Evolutionary conservation across 257 asterid genomes (phyloP).

Genomic region (Jacaranda mimosifolia): DNA sequence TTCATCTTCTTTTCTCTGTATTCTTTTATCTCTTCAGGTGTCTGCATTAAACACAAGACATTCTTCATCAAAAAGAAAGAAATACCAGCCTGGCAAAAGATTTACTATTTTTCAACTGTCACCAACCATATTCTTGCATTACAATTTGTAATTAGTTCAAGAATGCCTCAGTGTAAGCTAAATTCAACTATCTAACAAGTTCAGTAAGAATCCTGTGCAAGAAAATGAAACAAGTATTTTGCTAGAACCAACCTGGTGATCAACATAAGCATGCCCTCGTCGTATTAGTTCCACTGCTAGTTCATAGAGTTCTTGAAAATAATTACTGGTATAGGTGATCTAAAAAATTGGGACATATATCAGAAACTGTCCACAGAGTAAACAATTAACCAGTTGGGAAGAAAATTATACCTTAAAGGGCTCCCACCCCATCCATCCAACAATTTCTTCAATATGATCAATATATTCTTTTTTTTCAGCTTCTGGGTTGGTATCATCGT

Average conservation of each 20-base stretch:
- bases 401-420: conserved; percentile 4
- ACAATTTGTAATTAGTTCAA: neutral
- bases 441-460: conserved; percentile 14
- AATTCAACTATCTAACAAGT: neutral
- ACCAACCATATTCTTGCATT: neutral
- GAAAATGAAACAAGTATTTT: conserved; percentile 17
- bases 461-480: conserved; percentile 14
- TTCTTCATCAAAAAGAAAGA: conserved; percentile 22
- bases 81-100: neutral
- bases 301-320: conserved; percentile 90
- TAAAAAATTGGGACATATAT: conserved; percentile 41
- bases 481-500: conserved; percentile 84
- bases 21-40: conserved; percentile 93
- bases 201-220: neutral
- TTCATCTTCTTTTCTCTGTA: conserved; percentile 88
- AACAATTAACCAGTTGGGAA: neutral
- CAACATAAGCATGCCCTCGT: conserved; percentile 92
- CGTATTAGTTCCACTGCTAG: conserved; percentile 88
- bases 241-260: conserved; percentile 78
- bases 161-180: conserved; percentile 22
- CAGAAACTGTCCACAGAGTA: conserved; percentile 27
- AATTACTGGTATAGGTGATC: conserved; percentile 94
- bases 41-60: conserved; percentile 49
- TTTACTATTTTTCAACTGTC: conserved; percentile 5
- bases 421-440: conserved; percentile 24